Base-by-base conservation (phyloP, 495 filamentous ascomycete species). In the Penicillium arizonense region DNA sequence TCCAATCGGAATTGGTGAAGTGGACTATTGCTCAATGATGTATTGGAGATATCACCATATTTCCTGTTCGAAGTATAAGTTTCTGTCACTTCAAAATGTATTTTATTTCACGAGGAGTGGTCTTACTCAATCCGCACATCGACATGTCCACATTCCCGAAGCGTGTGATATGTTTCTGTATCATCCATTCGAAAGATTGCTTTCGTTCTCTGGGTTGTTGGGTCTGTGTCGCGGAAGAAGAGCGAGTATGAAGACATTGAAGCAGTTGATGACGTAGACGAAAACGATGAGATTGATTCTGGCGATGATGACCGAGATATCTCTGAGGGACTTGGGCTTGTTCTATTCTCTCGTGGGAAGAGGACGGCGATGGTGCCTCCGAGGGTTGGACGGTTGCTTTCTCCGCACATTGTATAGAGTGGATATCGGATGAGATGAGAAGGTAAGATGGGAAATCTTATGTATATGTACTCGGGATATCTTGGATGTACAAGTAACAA, bases 61-160 rank as follows among this genome's bases (percentile, higher is more conserved):
- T 59, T 63, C 50, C 72, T 75, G 32, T 7, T 5, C 23, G 3
- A 16, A 34, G 1, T 36, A 16, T 64, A 38, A 65, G 55, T 20
- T 42, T 12, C 26, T 36, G 43, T 28, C 12, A 12, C 1, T 43
- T 12, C 13, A n/a, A n/a, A 3, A 38, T 5, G 43, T 10, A 18
- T 5, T 10, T 11, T 23, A 24, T 32, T 33, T 38, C 12, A 21
- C 0, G n/a, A 30, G 28, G 20, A 30, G 46, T n/a, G 3, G 1
- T 53, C 62, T 55, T 55, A 75, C 72, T 73, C 70, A 44, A 73
- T 73, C 9, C 70, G 61, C 36, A 75, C 53, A 46, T 72, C 47
- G 28, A 73, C 55, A 16, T 54, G 26, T 8, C 14, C 36, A 34
- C 39, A 58, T 21, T 47, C 35, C 8, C 49, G 52, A 11, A 67